Evolutionary conservation across 2,329 filamentous ascomycete genomes (phyloP), one percentile per base, ranked within the genome.

Genomic region (Monascus ruber): DNA sequence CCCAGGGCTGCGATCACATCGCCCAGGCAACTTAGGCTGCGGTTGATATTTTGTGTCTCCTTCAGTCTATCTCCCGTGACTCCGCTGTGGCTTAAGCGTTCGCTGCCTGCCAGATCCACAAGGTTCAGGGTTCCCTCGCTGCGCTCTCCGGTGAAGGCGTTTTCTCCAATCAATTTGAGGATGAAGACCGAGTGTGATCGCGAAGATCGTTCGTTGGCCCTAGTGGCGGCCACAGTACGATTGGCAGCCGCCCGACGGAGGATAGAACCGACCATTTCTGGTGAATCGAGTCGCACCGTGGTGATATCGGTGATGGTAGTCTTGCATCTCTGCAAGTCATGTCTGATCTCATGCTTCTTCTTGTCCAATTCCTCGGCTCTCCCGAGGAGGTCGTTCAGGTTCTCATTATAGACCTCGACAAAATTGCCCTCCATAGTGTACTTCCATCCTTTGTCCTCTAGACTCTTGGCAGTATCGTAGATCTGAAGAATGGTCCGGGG

Each of bases 11-110:
- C 84, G 55, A 98, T 94, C 26, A 98, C 91, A 61, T 96, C 89
- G 5, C 91, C 87, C 2, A 98, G 69, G 52, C 87, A 94, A 53
- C 84, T 87, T 50, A 98, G 68, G 51, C 83, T 91, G 68, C 86
- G 89, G 70, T 98, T 98, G 73, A 98, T 98, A 59, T 85, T 94
- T 54, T 95, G 88, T 1, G 91, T 95, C 66, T 98, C 91, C 63
- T 83, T 85, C 67, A 93, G 78, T 35, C 87, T 76, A 35, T 89
- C 86, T 2, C 89, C 89, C 42, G 88, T 85, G 3, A 82, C 86
- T 45, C 85, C 81, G 35, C 84, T 89, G 58, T 93, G 81, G 64
- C 89, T 88, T 31, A 95, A 70, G 35, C 89, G 76, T 63, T 98
- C 91, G 6, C 85, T 94, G 26, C 91, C 91, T 6, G 91, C 93